Base-by-base conservation (phyloP, 306 rosid species). In the Aeschynomene evenia region DNA sequence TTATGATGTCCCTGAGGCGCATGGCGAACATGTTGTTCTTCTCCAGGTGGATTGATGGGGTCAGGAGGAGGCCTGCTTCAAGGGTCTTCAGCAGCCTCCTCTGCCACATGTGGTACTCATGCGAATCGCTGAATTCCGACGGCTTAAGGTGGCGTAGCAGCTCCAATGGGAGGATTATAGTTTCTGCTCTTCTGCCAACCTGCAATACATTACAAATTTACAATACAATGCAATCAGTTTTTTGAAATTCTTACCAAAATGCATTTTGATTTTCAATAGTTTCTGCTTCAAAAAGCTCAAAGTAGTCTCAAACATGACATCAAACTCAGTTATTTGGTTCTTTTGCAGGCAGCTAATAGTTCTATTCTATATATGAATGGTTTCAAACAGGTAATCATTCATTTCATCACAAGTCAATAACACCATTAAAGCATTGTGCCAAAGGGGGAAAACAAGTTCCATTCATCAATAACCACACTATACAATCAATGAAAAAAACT, bases 51-150 rank as follows among this genome's bases (percentile, higher is more conserved):
- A 90, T 71, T 61, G 89, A 84, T 4, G 98, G 98, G 80, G 88
- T 43, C 66, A 79, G 67, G 21, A 94, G 81, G 3, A 94, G 96
- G 5, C 97, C 98, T 4, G 85, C 89, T 79, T 90, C 98, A 1
- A 94, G 87, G 50, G 90, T 59, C 29, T 83, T 90, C 55, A 94
- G 83, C 55, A 90, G 98, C 28, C 98, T 85, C 72, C 59, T 85
- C 76, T 94, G 98, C 98, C 98, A 94, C 23, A 68, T 18, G 57
- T 94, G 96, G 79, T 94, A 94, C 68, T 94, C 98, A 0, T 79
- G 51, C 7, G 87, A 72, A 68, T 94, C 92, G 59, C 69, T 90
- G 81, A 94, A 94, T 72, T 94, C 98, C 7, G 98, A 80, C 2
- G 97, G 95, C 59, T 90, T 94, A 33, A 94, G 57, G 39, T 90